A percentile compares a stretch with the other conserved stretches of the same genome.
phyloP scores from a whole-genome alignment of 208 protist genomes.

The Leishmania braziliensis region DNA sequence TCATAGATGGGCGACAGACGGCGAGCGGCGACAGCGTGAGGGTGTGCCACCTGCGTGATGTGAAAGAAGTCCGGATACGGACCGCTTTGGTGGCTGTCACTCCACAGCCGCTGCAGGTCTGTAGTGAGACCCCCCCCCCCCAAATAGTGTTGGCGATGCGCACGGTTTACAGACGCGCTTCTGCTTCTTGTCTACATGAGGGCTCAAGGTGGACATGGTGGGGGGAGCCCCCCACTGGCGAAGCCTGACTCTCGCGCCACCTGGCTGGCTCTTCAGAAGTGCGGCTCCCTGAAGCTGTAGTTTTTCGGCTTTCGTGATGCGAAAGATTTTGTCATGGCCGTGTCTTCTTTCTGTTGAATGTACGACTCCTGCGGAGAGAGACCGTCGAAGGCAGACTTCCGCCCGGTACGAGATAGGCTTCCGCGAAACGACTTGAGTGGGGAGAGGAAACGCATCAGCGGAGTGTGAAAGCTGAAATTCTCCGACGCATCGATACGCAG shows the following conservation, averaged over 20 bases:
- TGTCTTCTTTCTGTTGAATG: neutral
- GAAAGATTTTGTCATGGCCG: neutral
- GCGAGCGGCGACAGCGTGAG: neutral
- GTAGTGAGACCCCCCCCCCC: neutral
- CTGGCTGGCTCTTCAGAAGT: slow-evolving; percentile 31
- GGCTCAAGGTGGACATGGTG: neutral
- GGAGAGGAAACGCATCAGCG: slow-evolving; percentile 24
- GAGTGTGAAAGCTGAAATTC: neutral
- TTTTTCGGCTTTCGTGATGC: neutral
- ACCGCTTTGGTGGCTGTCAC: neutral
- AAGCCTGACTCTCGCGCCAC: slow-evolving; percentile 13
- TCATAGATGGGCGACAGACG: neutral
- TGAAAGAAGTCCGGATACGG: neutral
- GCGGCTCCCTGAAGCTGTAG: neutral
- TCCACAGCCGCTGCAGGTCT: neutral
- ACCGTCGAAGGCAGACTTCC: slow-evolving; percentile 20
- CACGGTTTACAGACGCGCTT: neutral
- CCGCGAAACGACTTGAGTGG: slow-evolving; percentile 16
- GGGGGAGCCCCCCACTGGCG: neutral
- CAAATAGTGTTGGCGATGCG: neutral
- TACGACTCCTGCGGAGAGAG: neutral
- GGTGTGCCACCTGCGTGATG: neutral
- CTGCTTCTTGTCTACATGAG: slow-evolving; percentile 15
- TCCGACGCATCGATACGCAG: neutral
- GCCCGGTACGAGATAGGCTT: neutral